phyloP scores from a whole-genome alignment of 495 filamentous ascomycete genomes.

The Aspergillus haitiensis region DNA sequence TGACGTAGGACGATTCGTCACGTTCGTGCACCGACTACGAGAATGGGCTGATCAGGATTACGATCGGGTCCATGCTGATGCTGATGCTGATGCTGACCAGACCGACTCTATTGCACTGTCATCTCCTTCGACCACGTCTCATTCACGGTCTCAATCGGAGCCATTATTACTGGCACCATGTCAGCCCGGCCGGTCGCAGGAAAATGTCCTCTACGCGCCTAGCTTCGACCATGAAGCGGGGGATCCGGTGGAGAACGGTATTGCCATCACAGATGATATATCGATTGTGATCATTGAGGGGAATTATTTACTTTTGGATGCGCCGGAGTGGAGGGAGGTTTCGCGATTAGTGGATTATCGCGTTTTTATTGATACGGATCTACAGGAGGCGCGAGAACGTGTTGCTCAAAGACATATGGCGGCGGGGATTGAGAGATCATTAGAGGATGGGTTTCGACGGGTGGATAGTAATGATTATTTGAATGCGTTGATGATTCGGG shows the following conservation, averaged over 20 bases:
- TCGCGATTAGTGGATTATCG: slow-evolving; percentile 31
- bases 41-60: slow-evolving; percentile 8
- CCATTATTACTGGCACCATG: too few species aligned
- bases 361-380: slow-evolving; percentile 42
- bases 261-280: slow-evolving; percentile 32
- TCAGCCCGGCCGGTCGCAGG: too few species aligned
- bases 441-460: slow-evolving; percentile 40
- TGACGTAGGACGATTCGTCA: slow-evolving; percentile 33
- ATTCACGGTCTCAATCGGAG: too few species aligned
- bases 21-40: slow-evolving; percentile 24
- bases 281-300: slow-evolving; percentile 44
- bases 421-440: slow-evolving; percentile 42
- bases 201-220: slow-evolving; percentile 14
- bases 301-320: slow-evolving; percentile 38
- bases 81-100: too few species aligned
- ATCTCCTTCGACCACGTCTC: too few species aligned
- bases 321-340: slow-evolving; percentile 33
- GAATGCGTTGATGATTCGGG: slow-evolving; percentile 35
- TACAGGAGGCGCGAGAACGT: slow-evolving; percentile 32
- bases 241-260: slow-evolving; percentile 40
- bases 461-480: slow-evolving; percentile 45
- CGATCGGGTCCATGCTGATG: too few species aligned
- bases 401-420: slow-evolving; percentile 39
- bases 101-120: too few species aligned
- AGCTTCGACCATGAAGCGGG: slow-evolving; percentile 43